Conservation (phyloP, 1,284 basidiomycete genomes). For the Ganoderma multipileum region DNA sequence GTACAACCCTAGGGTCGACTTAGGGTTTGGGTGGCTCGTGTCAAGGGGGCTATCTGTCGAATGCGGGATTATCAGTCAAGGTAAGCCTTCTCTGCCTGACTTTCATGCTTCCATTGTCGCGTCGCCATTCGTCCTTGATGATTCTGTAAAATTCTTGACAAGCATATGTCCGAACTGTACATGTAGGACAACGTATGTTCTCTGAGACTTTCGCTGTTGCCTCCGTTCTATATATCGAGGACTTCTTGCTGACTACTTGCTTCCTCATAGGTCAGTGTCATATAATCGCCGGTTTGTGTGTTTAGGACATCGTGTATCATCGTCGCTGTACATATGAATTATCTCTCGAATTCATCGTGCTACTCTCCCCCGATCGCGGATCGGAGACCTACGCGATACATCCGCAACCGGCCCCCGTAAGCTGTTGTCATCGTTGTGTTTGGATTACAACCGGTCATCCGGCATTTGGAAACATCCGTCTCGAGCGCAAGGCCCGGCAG, state of each 20-base stretch:
- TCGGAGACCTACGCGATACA: not conserved
- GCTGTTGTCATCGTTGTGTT: not conserved
- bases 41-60: not conserved
- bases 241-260: constrained; percentile 3
- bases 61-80: not conserved
- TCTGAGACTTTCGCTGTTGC: constrained; percentile 48
- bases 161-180: constrained; percentile 63
- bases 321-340: not conserved
- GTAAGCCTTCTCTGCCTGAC: constrained; percentile 19
- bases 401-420: not conserved
- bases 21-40: not conserved
- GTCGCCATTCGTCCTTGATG: constrained; percentile 46
- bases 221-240: not conserved
- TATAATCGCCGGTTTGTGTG: not conserved
- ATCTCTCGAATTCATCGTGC: not conserved
- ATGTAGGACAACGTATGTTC: constrained; percentile 54
- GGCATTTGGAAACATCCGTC: not conserved
- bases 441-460: not conserved
- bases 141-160: constrained; percentile 46
- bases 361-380: not conserved
- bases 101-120: constrained; percentile 2
- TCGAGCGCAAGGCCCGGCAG: not conserved
- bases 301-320: not conserved
- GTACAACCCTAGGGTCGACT: not conserved
- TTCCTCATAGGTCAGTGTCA: not conserved